Base-by-base conservation (phyloP, 192 early-diverging fungal genomes). In the Nowakowskiella sp. region DNA sequence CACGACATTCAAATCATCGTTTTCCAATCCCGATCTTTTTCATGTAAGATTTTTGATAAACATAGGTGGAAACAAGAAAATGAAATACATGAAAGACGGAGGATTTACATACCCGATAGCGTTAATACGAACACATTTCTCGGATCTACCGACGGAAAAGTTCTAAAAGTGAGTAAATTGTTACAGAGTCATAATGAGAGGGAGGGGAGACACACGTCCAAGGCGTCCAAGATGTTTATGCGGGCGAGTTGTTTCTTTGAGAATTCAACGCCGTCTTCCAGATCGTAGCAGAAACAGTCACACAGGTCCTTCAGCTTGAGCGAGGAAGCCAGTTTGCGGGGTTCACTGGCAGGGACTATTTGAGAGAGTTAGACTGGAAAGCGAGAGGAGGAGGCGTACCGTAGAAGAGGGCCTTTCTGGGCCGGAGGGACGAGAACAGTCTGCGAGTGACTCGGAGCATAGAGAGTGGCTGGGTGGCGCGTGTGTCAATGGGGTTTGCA, bases 101-200 rank as follows among this genome's bases (percentile, higher is more conserved):
- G n/a, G n/a, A 27, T 44, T 64, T 51, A 78, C 85, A 8, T 84
- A 86, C 16, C 87, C 86, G 23, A 92, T 67, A 7, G 82, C 65
- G 64, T 96, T 96, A 58, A 96, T 94, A 31, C 93, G 81, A 26
- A 96, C 93, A 4, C 87, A 85, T 47, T 86, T 83, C 61, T 94
- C 91, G 0, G 75, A 74, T 13, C 71, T 77, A n/a, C 76, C 77
- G 42, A 81, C 64, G 49, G 79, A 84, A 21, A 74, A 81, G 32
- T 68, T 56, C 83, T 72, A 46, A 45, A 39, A 30, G 29, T 26
- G 0, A 4, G 0, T 33, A 10, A 44, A 61, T 31, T 30, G 24
- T 50, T 49, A 9, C 8, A 51, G 27, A 31, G 32, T 42, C 21
- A 42, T 27, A 39, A 36, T 36, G 53, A 51, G 24, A 42, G 21